Evolutionary conservation across 2,329 filamentous ascomycete species (phyloP), one percentile per base, ranked within the genome.

Genomic region (Verticillium nonalfalfae): DNA sequence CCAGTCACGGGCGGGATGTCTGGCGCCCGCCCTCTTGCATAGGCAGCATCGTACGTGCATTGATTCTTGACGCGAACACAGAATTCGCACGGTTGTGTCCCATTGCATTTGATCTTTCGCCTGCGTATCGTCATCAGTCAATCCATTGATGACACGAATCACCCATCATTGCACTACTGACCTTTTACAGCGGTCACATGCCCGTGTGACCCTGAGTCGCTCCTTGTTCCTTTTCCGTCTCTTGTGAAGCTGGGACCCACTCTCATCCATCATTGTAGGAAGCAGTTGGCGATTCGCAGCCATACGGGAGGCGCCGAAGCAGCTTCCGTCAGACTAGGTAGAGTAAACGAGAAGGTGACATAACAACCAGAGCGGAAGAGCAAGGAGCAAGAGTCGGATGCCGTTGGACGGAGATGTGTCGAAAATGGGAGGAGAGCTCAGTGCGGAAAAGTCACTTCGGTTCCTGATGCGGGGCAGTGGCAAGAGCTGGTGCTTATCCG

Each of bases 1-100:
- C 63, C 52, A 61, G 63, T 54, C 61, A 66, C 56, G 61, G 57
- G 58, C 34, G 74, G 68, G 40, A 79, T 70, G 35, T 75, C 73
- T 7, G 79, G 78, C 35, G 77, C 61, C 64, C 79, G 71, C 4
- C 79, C 79, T 63, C 81, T 72, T n/a, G 76, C 79, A 66, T 84
- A 84, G 0, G 75, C 73, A 26, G 81, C 79, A 31, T 78, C 77
- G 64, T 80, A 84, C n/a, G 79, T 78, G 69, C 81, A 84, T 13
- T 65, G 64, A 5, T 66, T 64, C 31, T 68, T 70, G 18, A 69
- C 67, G 26, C 72, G 73, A 58, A 69, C 69, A 61, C 72, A 74
- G 11, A 70, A 67, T 14, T 71, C 72, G 57, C 72, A 74, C 0
- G 72, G 72, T 39, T 72, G 68, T 1, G 67, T 69, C 0, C 72